These are phyloP conservation scores for Aegilops umbellulata DNA, from an alignment of 176 grass and related monocot species.

Conservation along the genomic window DNA sequence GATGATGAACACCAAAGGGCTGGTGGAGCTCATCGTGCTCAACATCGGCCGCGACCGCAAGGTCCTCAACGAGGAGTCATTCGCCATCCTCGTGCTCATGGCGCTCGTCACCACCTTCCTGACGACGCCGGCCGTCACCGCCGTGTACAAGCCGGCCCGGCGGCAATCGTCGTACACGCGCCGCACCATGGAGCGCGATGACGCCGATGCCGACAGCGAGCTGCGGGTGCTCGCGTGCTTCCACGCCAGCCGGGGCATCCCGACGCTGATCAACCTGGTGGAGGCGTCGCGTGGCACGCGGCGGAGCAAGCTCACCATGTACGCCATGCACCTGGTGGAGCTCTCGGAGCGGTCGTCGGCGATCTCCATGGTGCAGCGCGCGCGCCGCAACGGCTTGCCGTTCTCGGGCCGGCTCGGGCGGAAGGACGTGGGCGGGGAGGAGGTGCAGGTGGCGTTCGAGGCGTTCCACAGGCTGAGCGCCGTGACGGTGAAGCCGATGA, in stretches of 20 bases:
- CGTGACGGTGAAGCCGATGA: conserved; percentile 52
- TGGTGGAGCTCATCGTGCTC: conserved; percentile 65
- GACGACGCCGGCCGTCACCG: conserved; percentile 41
- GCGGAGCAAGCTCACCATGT: conserved; percentile 44
- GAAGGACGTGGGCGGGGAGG: neutral
- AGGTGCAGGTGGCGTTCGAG: conserved; percentile 63
- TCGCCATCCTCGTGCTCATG: conserved; percentile 66
- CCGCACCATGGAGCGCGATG: conserved; percentile 43
- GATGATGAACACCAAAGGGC: conserved; percentile 72
- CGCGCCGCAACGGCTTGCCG: conserved; percentile 55
- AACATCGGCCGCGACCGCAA: conserved; percentile 62
- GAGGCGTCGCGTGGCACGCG: conserved; percentile 52
- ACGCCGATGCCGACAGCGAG: conserved; percentile 42
- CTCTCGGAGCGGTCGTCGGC: conserved; percentile 54
- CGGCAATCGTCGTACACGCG: conserved; percentile 31
- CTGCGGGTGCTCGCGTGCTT: conserved; percentile 66
- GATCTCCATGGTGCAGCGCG: conserved; percentile 59
- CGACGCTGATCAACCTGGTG: conserved; percentile 58
- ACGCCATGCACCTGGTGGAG: conserved; percentile 74
- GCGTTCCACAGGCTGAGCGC: conserved; percentile 49
- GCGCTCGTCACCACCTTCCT: conserved; percentile 56
- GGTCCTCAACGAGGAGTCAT: conserved; percentile 59
- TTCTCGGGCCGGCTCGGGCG: conserved; percentile 25
- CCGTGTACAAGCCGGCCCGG: conserved; percentile 44
- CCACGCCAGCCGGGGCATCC: conserved; percentile 52